Evolutionary conservation across 2,329 filamentous ascomycete species (phyloP).

Genomic region (Neofusicoccum kwambonambiense): DNA sequence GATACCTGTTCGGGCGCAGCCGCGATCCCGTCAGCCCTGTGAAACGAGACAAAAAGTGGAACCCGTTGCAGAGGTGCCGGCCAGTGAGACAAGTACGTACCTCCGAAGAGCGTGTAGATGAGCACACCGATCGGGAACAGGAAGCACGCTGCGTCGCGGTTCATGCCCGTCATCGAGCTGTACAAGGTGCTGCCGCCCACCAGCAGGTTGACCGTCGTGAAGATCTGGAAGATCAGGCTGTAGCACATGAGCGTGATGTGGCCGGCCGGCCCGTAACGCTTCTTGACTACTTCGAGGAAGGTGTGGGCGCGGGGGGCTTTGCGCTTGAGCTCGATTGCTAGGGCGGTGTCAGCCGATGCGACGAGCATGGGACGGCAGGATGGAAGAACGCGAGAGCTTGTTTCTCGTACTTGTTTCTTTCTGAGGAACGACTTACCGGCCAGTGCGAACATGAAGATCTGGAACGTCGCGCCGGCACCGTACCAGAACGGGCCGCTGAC

Average conservation of each 20-base stretch:
- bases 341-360: not conserved
- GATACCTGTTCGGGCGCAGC: not conserved
- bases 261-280: conserved; percentile 17
- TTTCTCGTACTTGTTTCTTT: too few relatives aligned
- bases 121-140: conserved; percentile 28
- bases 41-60: not conserved
- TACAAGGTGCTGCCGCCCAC: conserved; percentile 24
- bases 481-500: conserved; percentile 32
- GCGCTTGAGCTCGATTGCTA: conserved; percentile 34
- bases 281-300: conserved; percentile 20
- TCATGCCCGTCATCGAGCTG: conserved; percentile 26
- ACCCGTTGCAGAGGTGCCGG: not conserved
- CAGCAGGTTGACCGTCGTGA: conserved; percentile 20
- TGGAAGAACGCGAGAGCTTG: too few relatives aligned
- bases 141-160: conserved; percentile 24
- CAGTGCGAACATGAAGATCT: conserved; percentile 25
- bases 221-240: conserved; percentile 18
- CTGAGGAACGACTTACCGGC: not conserved
- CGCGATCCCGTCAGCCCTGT: not conserved
- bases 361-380: too few relatives aligned
- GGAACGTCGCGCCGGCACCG: conserved; percentile 32
- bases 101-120: conserved; percentile 28
- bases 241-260: conserved; percentile 20
- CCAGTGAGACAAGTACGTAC: conserved; percentile 21
- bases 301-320: conserved; percentile 33